Percentiles rank a stretch among this genome's conserved stretches.
phyloP scores from a whole-genome alignment of 148 eudicot genomes.

The Chenopodium album region DNA sequence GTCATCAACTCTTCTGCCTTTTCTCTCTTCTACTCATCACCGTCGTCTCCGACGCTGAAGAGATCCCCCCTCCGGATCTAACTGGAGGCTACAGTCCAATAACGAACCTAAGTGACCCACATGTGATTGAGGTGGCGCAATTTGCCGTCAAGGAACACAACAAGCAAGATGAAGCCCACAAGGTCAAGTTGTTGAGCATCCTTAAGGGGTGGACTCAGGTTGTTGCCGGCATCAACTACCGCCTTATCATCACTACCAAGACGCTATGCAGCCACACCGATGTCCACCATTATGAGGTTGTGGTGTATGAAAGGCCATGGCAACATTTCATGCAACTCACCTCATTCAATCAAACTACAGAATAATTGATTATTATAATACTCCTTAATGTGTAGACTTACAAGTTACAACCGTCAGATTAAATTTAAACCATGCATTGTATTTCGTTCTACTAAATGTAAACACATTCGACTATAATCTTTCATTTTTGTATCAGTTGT shows the following conservation, averaged over 20 bases:
- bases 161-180: not conserved
- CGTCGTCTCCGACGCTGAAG: constrained; percentile 1
- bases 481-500: no score
- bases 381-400: no score
- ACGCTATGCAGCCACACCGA: not conserved
- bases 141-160: constrained; percentile 40
- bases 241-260: constrained; percentile 27
- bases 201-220: constrained; percentile 23
- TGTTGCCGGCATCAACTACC: constrained; percentile 31
- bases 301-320: constrained; percentile 32
- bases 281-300: constrained; percentile 9
- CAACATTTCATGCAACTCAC: constrained; percentile 21
- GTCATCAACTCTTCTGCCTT: constrained; percentile 9
- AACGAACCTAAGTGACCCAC: constrained; percentile 28
- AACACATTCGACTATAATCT: no score
- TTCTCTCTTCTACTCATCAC: constrained; percentile 7
- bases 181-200: constrained; percentile 18
- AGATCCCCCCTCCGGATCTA: not conserved
- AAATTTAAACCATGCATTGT: no score
- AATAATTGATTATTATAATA: no score
- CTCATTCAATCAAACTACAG: constrained; percentile 14
- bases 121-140: constrained; percentile 27
- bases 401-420: no score
- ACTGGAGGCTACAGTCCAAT: constrained; percentile 25
- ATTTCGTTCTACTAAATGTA: no score